Evolutionary conservation across 1,139 yeast species (phyloP).

Genomic region (Taiozyma sp.): DNA sequence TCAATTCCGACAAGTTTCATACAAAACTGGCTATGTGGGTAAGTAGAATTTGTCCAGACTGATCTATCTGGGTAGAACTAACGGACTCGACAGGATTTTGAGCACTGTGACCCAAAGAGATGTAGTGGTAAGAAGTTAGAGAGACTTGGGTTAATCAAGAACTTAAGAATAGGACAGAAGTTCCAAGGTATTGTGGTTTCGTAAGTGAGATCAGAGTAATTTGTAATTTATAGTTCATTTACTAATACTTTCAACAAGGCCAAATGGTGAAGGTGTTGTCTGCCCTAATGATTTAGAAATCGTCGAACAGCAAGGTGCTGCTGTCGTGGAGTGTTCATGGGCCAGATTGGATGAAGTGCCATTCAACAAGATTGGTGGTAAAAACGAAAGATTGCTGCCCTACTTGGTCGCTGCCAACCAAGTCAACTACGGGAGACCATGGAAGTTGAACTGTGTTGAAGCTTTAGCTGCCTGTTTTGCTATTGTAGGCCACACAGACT

Average conservation of each 20-base stretch:
- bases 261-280: conserved; percentile 86
- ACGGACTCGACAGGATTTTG: conserved; percentile 50
- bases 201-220: conserved; percentile 11
- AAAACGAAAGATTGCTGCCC: conserved; percentile 80
- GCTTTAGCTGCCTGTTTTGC: conserved; percentile 98
- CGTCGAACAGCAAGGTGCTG: conserved; percentile 80
- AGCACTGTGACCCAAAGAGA: conserved; percentile 97
- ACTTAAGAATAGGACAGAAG: conserved; percentile 83
- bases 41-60: conserved; percentile 3
- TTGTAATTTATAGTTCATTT: background rate
- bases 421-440: conserved; percentile 94
- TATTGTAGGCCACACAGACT: conserved; percentile 83
- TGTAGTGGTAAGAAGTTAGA: conserved; percentile 95
- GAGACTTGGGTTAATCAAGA: conserved; percentile 76
- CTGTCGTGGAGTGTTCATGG: conserved; percentile 99
- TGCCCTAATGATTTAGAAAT: conserved; percentile 82
- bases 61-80: background rate
- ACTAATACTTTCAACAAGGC: conserved; percentile 29
- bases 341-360: conserved; percentile 96
- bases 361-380: conserved; percentile 86
- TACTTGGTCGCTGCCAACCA: conserved; percentile 95
- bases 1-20: conserved; percentile 50
- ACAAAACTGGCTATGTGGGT: conserved; percentile 81
- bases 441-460: conserved; percentile 95
- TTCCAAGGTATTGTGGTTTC: conserved; percentile 87